Evolutionary conservation across 1,284 basidiomycete species (phyloP), one percentile per base, ranked within the genome.

Genomic region (Melanopsichium pennsylvanicum): DNA sequence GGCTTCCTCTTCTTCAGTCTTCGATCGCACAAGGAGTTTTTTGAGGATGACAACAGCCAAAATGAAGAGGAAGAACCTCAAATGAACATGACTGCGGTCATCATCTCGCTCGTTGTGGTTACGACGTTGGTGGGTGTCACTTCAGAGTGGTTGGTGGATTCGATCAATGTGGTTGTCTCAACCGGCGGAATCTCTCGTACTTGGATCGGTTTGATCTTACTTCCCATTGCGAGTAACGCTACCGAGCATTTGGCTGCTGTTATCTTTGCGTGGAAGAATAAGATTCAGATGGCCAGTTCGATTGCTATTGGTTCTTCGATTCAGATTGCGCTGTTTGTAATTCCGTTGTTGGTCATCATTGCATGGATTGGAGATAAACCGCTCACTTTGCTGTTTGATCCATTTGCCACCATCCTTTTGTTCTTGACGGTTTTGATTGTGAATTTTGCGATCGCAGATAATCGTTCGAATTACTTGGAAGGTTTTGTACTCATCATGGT

Each of bases 281-380:
- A 75, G 45, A 70, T 77, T 41, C 71, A 77, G 37, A 59, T 77
- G 38, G 64, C 71, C 2, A 66, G 61, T 40, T 64, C 61, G 21
- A 72, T 77, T 15, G 75, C 75, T 3, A 74, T 77, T 21, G 75
- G 75, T 40, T 66, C 62, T 1, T 74, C 71, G 2, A 77, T 77
- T 47, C 75, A 77, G 52, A 77, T 77, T 26, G 64, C 73, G 2
- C 59, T 75, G 21, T 77, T 77, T 36, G 75, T 77, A 13, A 63
- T 77, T 22, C 75, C 75, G 5, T 40, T 77, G 34, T 52, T 77
- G 9, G 74, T 75, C n/a, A 42, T 75, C 29, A 74, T 77, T 41
- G 69, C 61, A 6, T 77, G 75, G 75, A 74, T 74, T 34, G 73
- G 64, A 4, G 62, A 51, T 25, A 74, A 72, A 38, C 75, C 75